Evolutionary conservation across 768 basidiomycete genomes (phyloP).

Genomic region (Podaxis pistillaris): DNA sequence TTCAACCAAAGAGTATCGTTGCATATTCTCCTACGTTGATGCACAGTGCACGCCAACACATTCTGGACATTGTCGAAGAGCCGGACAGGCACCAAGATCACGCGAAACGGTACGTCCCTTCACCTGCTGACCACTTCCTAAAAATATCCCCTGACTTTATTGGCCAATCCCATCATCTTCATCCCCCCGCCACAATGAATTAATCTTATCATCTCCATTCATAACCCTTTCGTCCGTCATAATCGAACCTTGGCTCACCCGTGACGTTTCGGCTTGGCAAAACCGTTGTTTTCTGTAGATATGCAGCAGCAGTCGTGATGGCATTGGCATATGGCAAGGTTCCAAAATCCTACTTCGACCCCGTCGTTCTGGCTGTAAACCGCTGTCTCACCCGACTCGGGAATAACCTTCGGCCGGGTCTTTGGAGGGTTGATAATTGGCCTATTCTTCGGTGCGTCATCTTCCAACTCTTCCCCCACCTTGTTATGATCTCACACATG

Average conservation of each 20-base stretch:
- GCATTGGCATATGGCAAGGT: conserved; percentile 47
- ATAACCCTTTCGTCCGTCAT: not conserved
- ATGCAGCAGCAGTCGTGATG: conserved; percentile 50
- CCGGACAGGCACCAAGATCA: conserved; percentile 53
- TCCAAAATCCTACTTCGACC: conserved; percentile 41
- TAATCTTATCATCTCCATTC: conserved; percentile 2
- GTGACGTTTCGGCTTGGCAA: not conserved
- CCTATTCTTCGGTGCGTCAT: conserved; percentile 37
- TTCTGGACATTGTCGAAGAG: conserved; percentile 41
- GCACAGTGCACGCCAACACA: conserved; percentile 39
- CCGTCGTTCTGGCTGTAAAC: conserved; percentile 45
- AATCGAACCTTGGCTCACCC: too few relatives aligned
- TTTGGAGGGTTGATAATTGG: conserved; percentile 47
- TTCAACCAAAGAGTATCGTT: conserved; percentile 50
- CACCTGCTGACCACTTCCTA: not conserved
- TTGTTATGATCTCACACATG: not conserved
- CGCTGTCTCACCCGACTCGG: conserved; percentile 45
- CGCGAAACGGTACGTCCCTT: conserved; percentile 38
- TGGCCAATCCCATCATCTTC: not conserved
- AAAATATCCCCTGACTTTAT: not conserved
- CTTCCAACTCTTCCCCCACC: not conserved
- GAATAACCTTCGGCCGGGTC: conserved; percentile 38
- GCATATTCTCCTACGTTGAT: conserved; percentile 51
- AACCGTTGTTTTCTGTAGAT: conserved; percentile 26
- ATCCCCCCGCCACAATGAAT: not conserved